Percentiles rank a stretch among this genome's conserved stretches.
These are phyloP conservation scores for Cryptomeria japonica DNA, from an alignment of 75 land plant species.

Conservation along the genomic window DNA sequence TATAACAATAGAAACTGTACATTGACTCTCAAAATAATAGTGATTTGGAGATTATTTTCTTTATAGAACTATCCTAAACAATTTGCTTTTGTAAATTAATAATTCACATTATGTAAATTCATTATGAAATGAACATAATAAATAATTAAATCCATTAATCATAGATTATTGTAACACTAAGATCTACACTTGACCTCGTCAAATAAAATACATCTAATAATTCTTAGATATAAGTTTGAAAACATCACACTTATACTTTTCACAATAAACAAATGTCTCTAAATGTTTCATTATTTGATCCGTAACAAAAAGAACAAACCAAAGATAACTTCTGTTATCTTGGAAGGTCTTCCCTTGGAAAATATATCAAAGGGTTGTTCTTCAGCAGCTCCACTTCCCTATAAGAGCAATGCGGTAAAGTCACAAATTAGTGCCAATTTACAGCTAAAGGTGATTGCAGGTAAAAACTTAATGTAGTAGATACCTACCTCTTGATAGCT, in stretches of 20 bases:
- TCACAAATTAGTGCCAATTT: neutral
- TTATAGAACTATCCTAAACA: too few relatives aligned
- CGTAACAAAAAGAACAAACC: neutral
- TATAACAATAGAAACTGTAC: too few relatives aligned
- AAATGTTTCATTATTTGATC: neutral
- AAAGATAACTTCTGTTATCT: conserved; percentile 10
- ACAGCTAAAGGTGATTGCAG: neutral
- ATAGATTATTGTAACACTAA: neutral
- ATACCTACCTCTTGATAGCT: conserved; percentile 2
- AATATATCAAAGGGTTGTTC: conserved; percentile 2
- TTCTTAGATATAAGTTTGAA: too few relatives aligned
- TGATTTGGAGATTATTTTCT: too few relatives aligned
- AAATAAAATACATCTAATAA: too few relatives aligned
- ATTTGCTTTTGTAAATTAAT: too few relatives aligned
- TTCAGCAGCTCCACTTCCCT: conserved; percentile 9
- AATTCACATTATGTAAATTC: too few relatives aligned
- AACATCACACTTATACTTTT: too few relatives aligned
- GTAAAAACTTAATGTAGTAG: neutral
- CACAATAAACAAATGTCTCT: neutral
- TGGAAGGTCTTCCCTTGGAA: conserved; percentile 6
- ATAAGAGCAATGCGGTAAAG: neutral
- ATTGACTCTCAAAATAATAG: too few relatives aligned
- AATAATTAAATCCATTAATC: too few relatives aligned
- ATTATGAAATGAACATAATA: too few relatives aligned
- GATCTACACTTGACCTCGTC: neutral